Base-by-base conservation (phyloP, 148 eudicot species). In the Cornus kousa region DNA sequence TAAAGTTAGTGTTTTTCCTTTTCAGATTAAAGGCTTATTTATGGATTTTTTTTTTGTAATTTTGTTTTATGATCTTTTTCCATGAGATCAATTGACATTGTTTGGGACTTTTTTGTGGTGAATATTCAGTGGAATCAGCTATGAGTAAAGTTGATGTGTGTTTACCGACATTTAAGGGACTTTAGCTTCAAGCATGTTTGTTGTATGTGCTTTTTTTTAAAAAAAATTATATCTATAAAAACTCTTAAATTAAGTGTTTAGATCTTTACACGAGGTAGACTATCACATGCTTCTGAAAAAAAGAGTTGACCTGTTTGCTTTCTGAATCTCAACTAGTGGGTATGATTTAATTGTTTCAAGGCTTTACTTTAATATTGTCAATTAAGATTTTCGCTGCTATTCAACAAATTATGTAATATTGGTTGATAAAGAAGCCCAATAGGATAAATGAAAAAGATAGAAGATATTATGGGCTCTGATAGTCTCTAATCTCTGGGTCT, bases 281-380 rank as follows among this genome's bases (percentile, higher is more conserved):
- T 59, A 70, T 85, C 97, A 92, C 94, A 90, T 92, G 92, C 78
- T 85, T 70, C 40, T 86, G 68, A 79, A 53, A 46, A 46, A 43
- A 70, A 85, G 70, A 80, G 78, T 86, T 86, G 88, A 87, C 91
- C 84, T 57, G 76, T 74, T 75, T 76, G 71, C 72, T 74, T 83
- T 79, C 78, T 85, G 70, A 82, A 87, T 85, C 81, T 76, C 75
- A 74, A 53, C 71, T 72, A 48, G 67, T 77, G 80, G 67, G 73
- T 62, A 23, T 64, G 55, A 48, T 50, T 67, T 28, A 28, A 28
- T 28, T 72, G 39, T 72, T 68, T 70, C 60, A 59, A 78, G 24
- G 65, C 68, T 72, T 50, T 77, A 32, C 71, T 79, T 73, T 22
- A 79, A 67, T 48, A 65, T 77, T 75, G 23, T 46, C 37, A 74